A percentile compares a stretch with the other conserved stretches of the same genome.
Evolutionary conservation across 1,284 basidiomycete species (phyloP).

Genomic region (Malassezia sympodialis): DNA sequence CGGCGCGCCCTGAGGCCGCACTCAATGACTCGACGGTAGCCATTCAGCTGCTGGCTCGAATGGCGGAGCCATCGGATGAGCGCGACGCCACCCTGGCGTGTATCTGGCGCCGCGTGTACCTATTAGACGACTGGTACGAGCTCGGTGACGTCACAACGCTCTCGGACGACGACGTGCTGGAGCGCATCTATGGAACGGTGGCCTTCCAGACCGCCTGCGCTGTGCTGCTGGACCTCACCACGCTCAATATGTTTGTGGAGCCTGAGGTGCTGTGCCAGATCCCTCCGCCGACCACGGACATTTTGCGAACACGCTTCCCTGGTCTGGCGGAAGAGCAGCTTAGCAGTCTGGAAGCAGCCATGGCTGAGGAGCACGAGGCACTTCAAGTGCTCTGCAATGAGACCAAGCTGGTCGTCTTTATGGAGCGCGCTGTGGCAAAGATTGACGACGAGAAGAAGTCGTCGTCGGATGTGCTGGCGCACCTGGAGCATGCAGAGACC

Average conservation of each 20-base stretch:
- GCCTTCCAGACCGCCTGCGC: conserved; percentile 9
- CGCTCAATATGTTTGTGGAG: neutral
- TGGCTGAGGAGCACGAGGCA: conserved; percentile 4
- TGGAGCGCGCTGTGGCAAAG: neutral
- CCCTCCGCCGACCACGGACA: neutral
- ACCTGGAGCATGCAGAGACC: neutral
- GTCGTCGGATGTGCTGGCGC: neutral
- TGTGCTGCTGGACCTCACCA: conserved; percentile 9
- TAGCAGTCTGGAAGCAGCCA: neutral
- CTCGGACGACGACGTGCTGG: conserved; percentile 23
- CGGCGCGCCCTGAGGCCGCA: conserved; percentile 31
- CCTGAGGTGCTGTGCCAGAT: neutral
- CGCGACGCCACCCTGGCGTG: conserved; percentile 1
- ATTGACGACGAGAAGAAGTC: neutral
- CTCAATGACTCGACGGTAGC: conserved; percentile 50
- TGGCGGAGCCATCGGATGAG: conserved; percentile 39
- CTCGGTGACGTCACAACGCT: conserved; percentile 25
- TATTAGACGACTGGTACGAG: conserved; percentile 20
- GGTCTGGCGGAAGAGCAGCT: conserved; percentile 12
- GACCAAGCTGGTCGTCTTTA: conserved; percentile 8
- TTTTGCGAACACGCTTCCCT: conserved; percentile 4
- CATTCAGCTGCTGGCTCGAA: conserved; percentile 50
- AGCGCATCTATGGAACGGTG: conserved; percentile 14
- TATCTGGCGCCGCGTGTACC: conserved; percentile 49
- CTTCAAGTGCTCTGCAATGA: neutral